A percentile compares a stretch with the other conserved stretches of the same genome.
phyloP scores from a whole-genome alignment of 2,329 filamentous ascomycete species.

The Phialophora verrucosa region DNA sequence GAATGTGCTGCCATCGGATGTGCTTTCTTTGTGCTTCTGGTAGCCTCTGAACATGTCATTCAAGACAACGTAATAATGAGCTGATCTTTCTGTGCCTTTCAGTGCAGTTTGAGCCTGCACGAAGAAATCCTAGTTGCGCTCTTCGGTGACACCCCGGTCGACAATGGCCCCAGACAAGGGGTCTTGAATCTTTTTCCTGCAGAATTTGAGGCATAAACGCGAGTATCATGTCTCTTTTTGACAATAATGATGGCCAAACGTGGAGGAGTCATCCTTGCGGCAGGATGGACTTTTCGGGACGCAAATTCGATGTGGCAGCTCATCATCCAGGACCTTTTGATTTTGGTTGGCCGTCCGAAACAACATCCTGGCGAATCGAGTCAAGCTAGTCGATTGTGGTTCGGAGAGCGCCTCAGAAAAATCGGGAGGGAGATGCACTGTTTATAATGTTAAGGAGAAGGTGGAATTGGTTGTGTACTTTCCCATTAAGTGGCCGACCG shows the following conservation, averaged over 20 bases:
- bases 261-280: slow-evolving; percentile 58
- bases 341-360: slow-evolving; percentile 81
- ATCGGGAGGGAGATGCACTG: not conserved
- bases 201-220: slow-evolving; percentile 74
- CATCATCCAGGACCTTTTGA: slow-evolving; percentile 66
- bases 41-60: slow-evolving; percentile 61
- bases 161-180: slow-evolving; percentile 76
- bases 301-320: slow-evolving; percentile 67
- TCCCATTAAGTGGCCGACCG: slow-evolving; percentile 71
- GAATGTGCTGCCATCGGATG: not conserved
- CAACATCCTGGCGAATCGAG: slow-evolving; percentile 84
- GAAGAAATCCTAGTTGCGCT: slow-evolving; percentile 81
- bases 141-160: slow-evolving; percentile 79
- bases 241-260: slow-evolving; percentile 77
- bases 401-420: not conserved
- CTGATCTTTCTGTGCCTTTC: slow-evolving; percentile 81
- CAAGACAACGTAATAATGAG: slow-evolving; percentile 77
- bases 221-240: slow-evolving; percentile 86
- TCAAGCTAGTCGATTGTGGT: not conserved
- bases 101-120: slow-evolving; percentile 81
- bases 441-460: slow-evolving; percentile 56
- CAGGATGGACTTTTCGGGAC: slow-evolving; percentile 65
- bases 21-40: not conserved
- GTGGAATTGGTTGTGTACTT: slow-evolving; percentile 58
- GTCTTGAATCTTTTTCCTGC: slow-evolving; percentile 64